Conservation (phyloP, 768 basidiomycete species). For the Suillus subaureus region DNA sequence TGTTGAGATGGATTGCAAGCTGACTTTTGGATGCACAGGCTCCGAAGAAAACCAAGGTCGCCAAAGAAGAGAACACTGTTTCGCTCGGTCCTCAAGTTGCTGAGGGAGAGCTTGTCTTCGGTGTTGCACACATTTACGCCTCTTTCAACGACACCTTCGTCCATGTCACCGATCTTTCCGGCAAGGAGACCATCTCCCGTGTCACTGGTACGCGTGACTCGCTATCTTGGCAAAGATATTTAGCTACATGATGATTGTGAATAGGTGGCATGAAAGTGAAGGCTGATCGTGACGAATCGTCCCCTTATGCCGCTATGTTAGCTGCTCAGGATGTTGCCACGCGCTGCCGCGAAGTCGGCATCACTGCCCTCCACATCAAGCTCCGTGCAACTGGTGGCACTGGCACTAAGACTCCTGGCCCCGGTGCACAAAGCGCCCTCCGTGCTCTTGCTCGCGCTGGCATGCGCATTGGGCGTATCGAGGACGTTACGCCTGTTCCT, state of each 20-base stretch:
- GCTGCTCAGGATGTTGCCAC: slow-evolving; percentile 96
- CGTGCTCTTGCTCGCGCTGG: slow-evolving; percentile 98
- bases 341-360: slow-evolving; percentile 97
- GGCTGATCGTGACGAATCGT: slow-evolving; percentile 99
- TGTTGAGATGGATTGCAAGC: slow-evolving; percentile 51
- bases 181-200: slow-evolving; percentile 98
- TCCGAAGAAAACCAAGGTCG: slow-evolving; percentile 80
- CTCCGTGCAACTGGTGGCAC: slow-evolving; percentile 98
- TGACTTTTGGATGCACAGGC: slow-evolving; percentile 68
- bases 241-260: neutral
- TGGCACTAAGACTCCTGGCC: slow-evolving; percentile 98
- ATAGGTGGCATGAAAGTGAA: slow-evolving; percentile 99
- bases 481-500: slow-evolving; percentile 97
- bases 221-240: neutral
- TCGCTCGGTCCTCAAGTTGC: slow-evolving; percentile 94
- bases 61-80: slow-evolving; percentile 81
- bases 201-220: slow-evolving; percentile 74
- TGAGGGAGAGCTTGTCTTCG: slow-evolving; percentile 96
- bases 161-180: slow-evolving; percentile 97
- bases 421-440: slow-evolving; percentile 97
- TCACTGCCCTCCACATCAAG: slow-evolving; percentile 99
- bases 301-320: slow-evolving; percentile 96
- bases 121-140: slow-evolving; percentile 98
- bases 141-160: slow-evolving; percentile 99
- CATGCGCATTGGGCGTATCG: slow-evolving; percentile 97